Conservation (phyloP, 73 alveolate species). For the Paramecium pentaurelia region DNA sequence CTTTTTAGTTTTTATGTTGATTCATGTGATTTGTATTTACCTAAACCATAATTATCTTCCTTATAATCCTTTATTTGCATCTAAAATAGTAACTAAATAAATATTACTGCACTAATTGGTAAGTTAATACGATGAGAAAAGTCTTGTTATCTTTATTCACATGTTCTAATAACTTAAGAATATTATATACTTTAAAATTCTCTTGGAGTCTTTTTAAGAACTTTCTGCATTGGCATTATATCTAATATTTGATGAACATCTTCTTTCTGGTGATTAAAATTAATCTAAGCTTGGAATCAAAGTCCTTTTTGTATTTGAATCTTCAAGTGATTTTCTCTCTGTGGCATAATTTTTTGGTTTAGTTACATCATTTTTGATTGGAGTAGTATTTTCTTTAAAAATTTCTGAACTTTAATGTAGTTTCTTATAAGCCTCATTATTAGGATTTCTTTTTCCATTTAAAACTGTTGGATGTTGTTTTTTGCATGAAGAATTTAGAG, state of each 20-base stretch:
- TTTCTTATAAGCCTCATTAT: background rate
- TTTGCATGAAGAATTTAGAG: background rate
- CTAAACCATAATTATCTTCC: conserved; percentile 31
- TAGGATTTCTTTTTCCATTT: conserved; percentile 47
- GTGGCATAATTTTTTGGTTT: background rate
- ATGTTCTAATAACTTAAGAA: background rate
- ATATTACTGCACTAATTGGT: background rate
- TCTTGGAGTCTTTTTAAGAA: background rate
- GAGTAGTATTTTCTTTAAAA: conserved; percentile 34
- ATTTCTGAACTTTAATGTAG: background rate
- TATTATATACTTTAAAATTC: conserved; percentile 9
- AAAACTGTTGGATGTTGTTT: background rate
- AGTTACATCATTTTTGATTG: background rate
- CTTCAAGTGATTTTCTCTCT: conserved; percentile 1
- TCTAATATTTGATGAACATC: background rate
- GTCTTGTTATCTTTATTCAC: background rate
- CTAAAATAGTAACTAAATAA: background rate
- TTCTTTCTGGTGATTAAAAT: conserved; percentile 18
- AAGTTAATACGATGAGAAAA: background rate
- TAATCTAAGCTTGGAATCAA: background rate
- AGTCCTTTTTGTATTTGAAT: background rate
- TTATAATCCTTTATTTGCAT: conserved; percentile 11
- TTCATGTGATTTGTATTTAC: background rate
- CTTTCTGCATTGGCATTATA: conserved; percentile 5
- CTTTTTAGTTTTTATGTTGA: background rate